A percentile compares a stretch with the other conserved stretches of the same genome.
Conservation (phyloP, 2,329 filamentous ascomycete species). For the Beauveria australis region DNA sequence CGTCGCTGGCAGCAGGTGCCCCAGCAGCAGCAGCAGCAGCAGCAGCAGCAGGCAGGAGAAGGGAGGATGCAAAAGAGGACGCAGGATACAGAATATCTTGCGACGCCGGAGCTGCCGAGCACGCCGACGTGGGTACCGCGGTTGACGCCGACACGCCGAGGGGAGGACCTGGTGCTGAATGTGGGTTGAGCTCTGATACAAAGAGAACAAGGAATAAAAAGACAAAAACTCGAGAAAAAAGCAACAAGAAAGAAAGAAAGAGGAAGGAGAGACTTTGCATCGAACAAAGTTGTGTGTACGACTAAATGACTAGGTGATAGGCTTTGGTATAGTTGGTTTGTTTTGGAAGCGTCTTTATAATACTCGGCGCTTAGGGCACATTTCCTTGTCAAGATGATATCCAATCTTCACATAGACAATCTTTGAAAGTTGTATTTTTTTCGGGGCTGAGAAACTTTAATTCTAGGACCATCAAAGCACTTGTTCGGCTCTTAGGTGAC, state of each 20-base stretch:
- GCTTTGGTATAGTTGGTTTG: not conserved
- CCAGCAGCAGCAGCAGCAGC: conserved; percentile 9
- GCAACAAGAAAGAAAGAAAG: not conserved
- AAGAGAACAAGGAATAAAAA: not conserved
- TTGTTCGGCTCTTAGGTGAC: not conserved
- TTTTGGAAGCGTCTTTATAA: not conserved
- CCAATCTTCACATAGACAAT: not conserved
- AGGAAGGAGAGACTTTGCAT: not conserved
- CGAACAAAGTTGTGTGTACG: not conserved
- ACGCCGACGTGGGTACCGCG: conserved; percentile 55
- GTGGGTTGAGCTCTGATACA: conserved; percentile 32
- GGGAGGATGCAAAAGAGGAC: not conserved
- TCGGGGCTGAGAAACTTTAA: not conserved
- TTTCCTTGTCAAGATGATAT: not conserved
- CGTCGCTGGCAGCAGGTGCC: conserved; percentile 7
- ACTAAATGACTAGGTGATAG: conserved; percentile 5
- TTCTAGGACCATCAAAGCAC: not conserved
- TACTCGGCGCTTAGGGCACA: not conserved
- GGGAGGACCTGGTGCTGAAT: conserved; percentile 55
- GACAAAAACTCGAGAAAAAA: not conserved
- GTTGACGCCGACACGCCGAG: conserved; percentile 57
- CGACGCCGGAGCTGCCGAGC: conserved; percentile 26
- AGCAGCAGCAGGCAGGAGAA: not conserved
- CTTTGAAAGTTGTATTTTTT: not conserved
- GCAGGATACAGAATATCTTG: not conserved